Base-by-base conservation (phyloP, 2,329 filamentous ascomycete genomes). In the Botryotinia calthae region DNA sequence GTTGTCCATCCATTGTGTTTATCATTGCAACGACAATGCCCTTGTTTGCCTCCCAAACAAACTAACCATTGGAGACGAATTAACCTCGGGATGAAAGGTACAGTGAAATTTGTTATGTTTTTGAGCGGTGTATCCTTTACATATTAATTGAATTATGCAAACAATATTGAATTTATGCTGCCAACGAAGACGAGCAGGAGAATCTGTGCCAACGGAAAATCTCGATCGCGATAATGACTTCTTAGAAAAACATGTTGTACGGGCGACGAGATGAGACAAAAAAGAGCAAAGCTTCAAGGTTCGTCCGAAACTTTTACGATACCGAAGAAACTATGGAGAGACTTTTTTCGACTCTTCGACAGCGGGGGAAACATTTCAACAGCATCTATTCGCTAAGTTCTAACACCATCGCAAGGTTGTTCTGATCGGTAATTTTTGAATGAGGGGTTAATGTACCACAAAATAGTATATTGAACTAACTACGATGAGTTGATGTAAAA, bases 291-390 rank as follows among this genome's bases (percentile, higher is more conserved):
- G 34, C 48, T 68, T 12, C 20, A 68, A 37, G 54, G 67, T 70
- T 70, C 67, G 40, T 70, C 67, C 67, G 67, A 62, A 62, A 70
- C 54, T 62, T 56, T 70, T 61, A 70, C 54, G 67, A 70, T 62
- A 70, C 66, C 51, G 66, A 61, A 61, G 48, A 54, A 46, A 34
- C 14, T n/a, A 44, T 34, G 37, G 64, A 66, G 34, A 40, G 64
- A 37, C 64, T 25, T 31, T 31, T 40, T n/a, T 25, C 37, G 34
- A 54, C n/a, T 18, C 51, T 51, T 54, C 34, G 66, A 69, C 66
- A 70, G 67, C 67, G 67, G 67, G 67, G 67, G 40, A 62, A 28
- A 22, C 18, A n/a, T 70, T 44, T 16, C 40, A 62, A 54, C 40
- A 28, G 61, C 54, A 46, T 28, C 67, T 61, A 70, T 62, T 70